Percentiles rank a stretch among this genome's conserved stretches.
Conservation (phyloP, 2,329 filamentous ascomycete species). For the Fusarium pseudonygamai region DNA sequence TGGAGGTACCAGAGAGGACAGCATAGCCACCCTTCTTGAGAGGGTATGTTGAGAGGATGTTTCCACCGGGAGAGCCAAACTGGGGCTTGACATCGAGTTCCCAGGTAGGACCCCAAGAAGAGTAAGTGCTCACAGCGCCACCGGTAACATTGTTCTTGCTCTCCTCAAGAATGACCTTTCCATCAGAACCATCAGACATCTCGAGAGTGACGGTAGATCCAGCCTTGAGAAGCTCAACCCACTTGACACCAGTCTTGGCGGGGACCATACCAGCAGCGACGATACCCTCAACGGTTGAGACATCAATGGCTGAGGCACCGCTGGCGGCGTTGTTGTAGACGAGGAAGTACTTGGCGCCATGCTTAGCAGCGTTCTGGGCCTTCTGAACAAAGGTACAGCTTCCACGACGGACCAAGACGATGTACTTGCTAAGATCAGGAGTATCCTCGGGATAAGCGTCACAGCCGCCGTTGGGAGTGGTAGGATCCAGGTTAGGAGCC, state of each 20-base stretch:
- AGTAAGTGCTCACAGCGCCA: constrained; percentile 62
- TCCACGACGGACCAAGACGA: constrained; percentile 69
- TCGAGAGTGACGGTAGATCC: constrained; percentile 54
- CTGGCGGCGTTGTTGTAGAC: constrained; percentile 64
- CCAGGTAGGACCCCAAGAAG: constrained; percentile 69
- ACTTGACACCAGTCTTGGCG: constrained; percentile 1
- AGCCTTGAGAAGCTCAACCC: constrained; percentile 32
- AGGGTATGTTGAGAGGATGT: constrained; percentile 67
- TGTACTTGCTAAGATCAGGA: constrained; percentile 64
- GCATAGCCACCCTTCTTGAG: constrained; percentile 58
- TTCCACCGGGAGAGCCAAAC: constrained; percentile 63
- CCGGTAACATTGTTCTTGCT: constrained; percentile 55
- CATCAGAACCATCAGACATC: constrained; percentile 51
- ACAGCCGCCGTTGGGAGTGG: constrained; percentile 61
- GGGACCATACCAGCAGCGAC: constrained; percentile 18
- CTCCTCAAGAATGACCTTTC: constrained; percentile 45
- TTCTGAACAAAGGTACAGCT: constrained; percentile 67
- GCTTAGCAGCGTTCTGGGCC: constrained; percentile 60
- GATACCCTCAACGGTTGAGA: constrained; percentile 7
- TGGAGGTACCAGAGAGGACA: constrained; percentile 66
- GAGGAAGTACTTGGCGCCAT: constrained; percentile 68
- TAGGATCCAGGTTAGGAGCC: constrained; percentile 59
- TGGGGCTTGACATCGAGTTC: constrained; percentile 67
- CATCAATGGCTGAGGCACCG: constrained; percentile 7
- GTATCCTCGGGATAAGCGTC: constrained; percentile 60